These are phyloP conservation scores for Colletotrichum kahawae DNA, from an alignment of 2,329 filamentous ascomycete species.

Conservation along the genomic window DNA sequence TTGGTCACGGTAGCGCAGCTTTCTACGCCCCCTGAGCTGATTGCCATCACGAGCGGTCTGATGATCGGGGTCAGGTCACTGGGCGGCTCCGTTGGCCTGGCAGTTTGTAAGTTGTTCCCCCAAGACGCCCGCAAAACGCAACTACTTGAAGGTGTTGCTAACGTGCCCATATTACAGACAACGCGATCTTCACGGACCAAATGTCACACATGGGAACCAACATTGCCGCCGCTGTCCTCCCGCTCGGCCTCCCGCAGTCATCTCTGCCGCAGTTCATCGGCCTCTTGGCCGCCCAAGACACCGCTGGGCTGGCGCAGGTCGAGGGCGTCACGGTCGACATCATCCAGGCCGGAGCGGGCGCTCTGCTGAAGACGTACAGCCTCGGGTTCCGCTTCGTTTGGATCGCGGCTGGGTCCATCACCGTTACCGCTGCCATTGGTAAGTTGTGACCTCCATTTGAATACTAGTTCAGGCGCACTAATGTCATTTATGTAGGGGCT, in stretches of 20 bases:
- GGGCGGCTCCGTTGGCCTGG: slow-evolving; percentile 41
- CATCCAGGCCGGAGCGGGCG: slow-evolving; percentile 29
- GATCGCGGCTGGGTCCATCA: slow-evolving; percentile 33
- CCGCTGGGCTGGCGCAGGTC: slow-evolving; percentile 27
- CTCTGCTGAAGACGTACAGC: slow-evolving; percentile 31
- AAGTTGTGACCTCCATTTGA: neutral
- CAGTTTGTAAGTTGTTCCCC: slow-evolving; percentile 27
- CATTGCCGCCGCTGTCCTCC: slow-evolving; percentile 34
- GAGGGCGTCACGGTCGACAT: slow-evolving; percentile 33
- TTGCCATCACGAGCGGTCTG: slow-evolving; percentile 40
- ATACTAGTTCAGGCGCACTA: rapidly evolving
- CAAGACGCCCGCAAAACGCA: neutral
- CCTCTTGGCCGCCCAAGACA: slow-evolving; percentile 30
- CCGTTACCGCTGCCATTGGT: slow-evolving; percentile 32
- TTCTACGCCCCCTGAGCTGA: slow-evolving; percentile 40
- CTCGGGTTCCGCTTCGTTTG: slow-evolving; percentile 36
- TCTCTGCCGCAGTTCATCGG: slow-evolving; percentile 30
- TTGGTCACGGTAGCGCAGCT: slow-evolving; percentile 43
- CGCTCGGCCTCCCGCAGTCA: slow-evolving; percentile 29
- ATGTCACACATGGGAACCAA: slow-evolving; percentile 32
- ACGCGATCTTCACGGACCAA: slow-evolving; percentile 32
- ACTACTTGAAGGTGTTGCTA: neutral
- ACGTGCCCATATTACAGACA: slow-evolving; percentile 15
- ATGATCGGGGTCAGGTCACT: slow-evolving; percentile 42
- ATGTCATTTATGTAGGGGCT: neutral